Evolutionary conservation across 2,329 filamentous ascomycete genomes (phyloP), one percentile per base, ranked within the genome.

Genomic region (Colletotrichum sidae): DNA sequence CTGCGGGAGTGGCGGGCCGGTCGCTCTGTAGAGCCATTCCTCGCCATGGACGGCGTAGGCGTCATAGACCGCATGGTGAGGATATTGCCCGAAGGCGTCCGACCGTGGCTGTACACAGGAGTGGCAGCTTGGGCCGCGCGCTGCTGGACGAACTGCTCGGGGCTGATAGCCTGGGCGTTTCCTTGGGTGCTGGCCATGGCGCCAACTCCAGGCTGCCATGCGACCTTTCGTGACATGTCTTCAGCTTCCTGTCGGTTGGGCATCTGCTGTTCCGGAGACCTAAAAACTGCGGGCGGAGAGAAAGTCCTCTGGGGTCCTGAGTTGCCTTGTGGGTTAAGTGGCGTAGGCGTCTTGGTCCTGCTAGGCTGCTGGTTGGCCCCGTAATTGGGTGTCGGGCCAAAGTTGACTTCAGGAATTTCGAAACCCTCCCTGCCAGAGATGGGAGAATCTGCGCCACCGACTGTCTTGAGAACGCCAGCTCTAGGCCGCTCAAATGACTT

Each of bases 141-240:
- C 70, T 95, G 90, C 71, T 93, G 88, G 6, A 97, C 93, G 78
- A 91, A 97, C 71, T 96, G 89, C 75, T 97, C 93, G 0, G 93
- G 85, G 5, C 90, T 92, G 11, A 97, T 73, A 8, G 79, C 83
- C n/a, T 84, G 83, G 12, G 81, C 76, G 8, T 13, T 56, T 10
- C 45, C 34, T n/a, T 15, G 13, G 42, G 42, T 15, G 8, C n/a
- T 17, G 35, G 81, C 78, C 15, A 81, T 81, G 2, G 82, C 80
- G 73, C 87, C 87, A 41, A 86, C 89, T 6, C 25, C 25, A 25
- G 94, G 93, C 70, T 94, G 91, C 94, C 94, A 97, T 5, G 90
- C 82, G 68, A 96, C 93, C 68, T 89, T 86, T 67, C 88, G 86
- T 41, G 81, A 77, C 7, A 87, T 86, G 9, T 85, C 83, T n/a